phyloP scores from a whole-genome alignment of 768 basidiomycete genomes.

The Lactarius sp. region DNA sequence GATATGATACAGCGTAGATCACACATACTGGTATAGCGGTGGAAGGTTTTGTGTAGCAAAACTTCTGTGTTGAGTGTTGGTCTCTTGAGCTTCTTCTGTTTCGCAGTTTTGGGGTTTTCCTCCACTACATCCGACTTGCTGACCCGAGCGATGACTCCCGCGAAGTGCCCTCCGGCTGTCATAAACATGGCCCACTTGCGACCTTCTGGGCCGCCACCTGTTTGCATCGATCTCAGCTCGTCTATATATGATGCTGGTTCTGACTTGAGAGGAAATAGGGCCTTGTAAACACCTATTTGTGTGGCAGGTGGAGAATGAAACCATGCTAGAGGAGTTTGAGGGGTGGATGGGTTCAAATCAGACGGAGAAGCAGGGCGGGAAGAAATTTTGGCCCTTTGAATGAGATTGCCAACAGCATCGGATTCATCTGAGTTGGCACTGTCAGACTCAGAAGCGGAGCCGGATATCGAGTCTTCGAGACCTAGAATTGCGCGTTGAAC shows the following conservation, averaged over 20 bases:
- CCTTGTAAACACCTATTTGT: conserved; percentile 84
- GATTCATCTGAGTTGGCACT: conserved; percentile 54
- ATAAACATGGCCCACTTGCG: conserved; percentile 93
- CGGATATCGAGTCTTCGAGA: conserved; percentile 86
- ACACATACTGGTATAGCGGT: conserved; percentile 91
- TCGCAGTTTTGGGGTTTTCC: conserved; percentile 36
- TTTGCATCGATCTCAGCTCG: conserved; percentile 64
- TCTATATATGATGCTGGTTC: conserved; percentile 47
- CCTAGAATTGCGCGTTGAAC: conserved; percentile 35
- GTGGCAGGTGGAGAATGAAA: conserved; percentile 84
- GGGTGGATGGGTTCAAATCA: conserved; percentile 34
- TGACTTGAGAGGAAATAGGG: conserved; percentile 54
- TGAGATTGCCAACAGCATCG: conserved; percentile 60
- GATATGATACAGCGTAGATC: neutral
- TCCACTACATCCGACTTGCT: conserved; percentile 43
- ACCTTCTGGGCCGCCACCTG: conserved; percentile 42
- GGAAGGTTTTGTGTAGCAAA: conserved; percentile 90
- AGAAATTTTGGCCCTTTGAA: conserved; percentile 52
- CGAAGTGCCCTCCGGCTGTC: conserved; percentile 97
- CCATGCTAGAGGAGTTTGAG: conserved; percentile 77
- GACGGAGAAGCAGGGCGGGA: conserved; percentile 47
- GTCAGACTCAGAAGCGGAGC: conserved; percentile 74
- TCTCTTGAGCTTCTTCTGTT: conserved; percentile 44
- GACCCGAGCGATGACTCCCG: conserved; percentile 81
- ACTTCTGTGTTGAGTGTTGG: conserved; percentile 78